Conservation (phyloP, 2,329 filamentous ascomycete species). For the Colletotrichum sp. region DNA sequence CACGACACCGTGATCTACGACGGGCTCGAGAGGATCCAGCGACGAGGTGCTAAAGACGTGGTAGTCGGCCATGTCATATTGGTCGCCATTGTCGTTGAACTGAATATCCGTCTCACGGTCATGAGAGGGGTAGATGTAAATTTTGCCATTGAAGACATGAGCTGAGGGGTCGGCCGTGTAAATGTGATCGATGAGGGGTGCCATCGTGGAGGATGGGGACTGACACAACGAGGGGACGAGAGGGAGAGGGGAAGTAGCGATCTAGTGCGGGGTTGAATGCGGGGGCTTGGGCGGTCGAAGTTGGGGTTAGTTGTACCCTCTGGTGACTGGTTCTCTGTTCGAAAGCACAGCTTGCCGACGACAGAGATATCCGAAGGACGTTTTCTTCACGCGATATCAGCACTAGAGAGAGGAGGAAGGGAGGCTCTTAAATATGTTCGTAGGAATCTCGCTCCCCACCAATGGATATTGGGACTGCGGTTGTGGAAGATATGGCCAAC, state of each 20-base stretch:
- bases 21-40: constrained; percentile 59
- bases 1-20: constrained; percentile 76
- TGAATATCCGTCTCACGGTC: constrained; percentile 76
- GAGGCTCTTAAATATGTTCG: background rate
- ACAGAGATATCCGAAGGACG: background rate
- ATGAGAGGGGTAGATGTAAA: constrained; percentile 85
- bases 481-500: background rate
- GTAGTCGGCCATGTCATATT: constrained; percentile 86
- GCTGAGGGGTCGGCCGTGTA: constrained; percentile 84
- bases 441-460: background rate
- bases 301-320: background rate
- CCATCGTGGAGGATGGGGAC: constrained; percentile 33
- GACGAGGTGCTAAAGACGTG: constrained; percentile 71
- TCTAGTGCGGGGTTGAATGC: background rate
- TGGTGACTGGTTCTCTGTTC: background rate
- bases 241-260: background rate
- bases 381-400: background rate
- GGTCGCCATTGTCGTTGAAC: constrained; percentile 85
- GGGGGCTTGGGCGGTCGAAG: background rate
- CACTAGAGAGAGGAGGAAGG: background rate
- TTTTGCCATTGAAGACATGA: constrained; percentile 76
- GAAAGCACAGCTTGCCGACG: background rate
- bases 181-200: constrained; percentile 73
- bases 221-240: background rate
- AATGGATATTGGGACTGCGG: background rate